Evolutionary conservation across 257 asterid genomes (phyloP).

Genomic region (Rauvolfia tetraphylla): DNA sequence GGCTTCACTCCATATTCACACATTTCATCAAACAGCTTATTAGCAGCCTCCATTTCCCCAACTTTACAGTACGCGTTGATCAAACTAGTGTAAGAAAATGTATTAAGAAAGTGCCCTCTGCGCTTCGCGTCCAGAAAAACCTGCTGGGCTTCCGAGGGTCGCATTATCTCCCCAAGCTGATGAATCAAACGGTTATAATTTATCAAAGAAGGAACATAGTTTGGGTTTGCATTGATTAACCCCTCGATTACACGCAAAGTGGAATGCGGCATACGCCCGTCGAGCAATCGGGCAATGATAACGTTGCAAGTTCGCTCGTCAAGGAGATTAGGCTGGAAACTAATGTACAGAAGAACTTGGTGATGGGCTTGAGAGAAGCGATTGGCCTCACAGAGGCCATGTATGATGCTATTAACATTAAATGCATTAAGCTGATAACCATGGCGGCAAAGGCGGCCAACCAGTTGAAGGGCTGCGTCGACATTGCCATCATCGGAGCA

Average conservation of each 20-base stretch:
- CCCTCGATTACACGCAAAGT: constrained; percentile 47
- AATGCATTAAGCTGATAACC: constrained; percentile 62
- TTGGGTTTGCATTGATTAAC: constrained; percentile 50
- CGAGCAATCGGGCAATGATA: constrained; percentile 67
- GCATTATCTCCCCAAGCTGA: constrained; percentile 45
- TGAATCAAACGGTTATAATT: constrained; percentile 74
- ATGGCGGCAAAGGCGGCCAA: constrained; percentile 41
- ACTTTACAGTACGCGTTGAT: constrained; percentile 54
- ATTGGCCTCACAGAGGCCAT: constrained; percentile 57
- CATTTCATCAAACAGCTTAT: constrained; percentile 80
- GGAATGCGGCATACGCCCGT: constrained; percentile 38
- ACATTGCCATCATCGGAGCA: constrained; percentile 47
- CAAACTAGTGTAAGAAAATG: constrained; percentile 73
- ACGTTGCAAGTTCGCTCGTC: constrained; percentile 88
- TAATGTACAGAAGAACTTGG: constrained; percentile 35
- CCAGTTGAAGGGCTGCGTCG: constrained; percentile 65
- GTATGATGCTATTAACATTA: constrained; percentile 66
- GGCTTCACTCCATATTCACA: constrained; percentile 41
- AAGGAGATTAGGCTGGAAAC: constrained; percentile 36
- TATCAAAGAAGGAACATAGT: constrained; percentile 72
- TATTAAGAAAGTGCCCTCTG: constrained; percentile 63
- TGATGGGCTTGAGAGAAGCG: constrained; percentile 73
- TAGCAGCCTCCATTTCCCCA: constrained; percentile 44
- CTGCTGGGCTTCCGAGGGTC: constrained; percentile 49
- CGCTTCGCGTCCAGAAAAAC: constrained; percentile 52